A percentile compares a stretch with the other conserved stretches of the same genome.
phyloP scores from a whole-genome alignment of 2,329 filamentous ascomycete genomes.

The Ophiostoma ulmi region DNA sequence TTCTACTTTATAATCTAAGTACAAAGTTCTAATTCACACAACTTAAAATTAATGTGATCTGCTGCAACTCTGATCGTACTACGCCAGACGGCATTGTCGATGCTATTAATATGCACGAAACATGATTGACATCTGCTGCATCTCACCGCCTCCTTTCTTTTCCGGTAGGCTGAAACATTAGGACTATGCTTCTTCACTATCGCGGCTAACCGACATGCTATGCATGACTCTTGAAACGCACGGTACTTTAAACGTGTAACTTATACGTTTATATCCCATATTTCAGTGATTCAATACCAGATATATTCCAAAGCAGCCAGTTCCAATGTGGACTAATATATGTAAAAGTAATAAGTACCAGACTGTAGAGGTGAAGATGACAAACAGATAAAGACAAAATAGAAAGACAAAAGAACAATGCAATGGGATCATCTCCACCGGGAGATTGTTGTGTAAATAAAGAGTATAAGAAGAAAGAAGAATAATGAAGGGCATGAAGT shows the following conservation, averaged over 20 bases:
- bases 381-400: background rate
- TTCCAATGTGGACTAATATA: background rate
- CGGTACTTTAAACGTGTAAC: background rate
- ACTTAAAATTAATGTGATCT: background rate
- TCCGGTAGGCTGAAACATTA: background rate
- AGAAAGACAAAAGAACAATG: background rate
- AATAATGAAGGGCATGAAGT: background rate
- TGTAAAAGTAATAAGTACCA: background rate
- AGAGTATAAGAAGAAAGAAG: background rate
- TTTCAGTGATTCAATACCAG: background rate
- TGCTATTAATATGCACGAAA: constrained; percentile 4
- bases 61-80: background rate
- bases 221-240: background rate
- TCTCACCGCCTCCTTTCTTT: background rate
- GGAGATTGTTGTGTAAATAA: background rate
- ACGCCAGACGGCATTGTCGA: background rate
- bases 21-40: background rate
- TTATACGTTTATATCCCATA: background rate
- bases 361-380: background rate
- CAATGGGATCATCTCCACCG: background rate
- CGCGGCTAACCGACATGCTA: background rate
- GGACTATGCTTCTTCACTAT: background rate
- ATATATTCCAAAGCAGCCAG: background rate
- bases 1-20: background rate
- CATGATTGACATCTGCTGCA: background rate